Conservation (phyloP, 2,329 filamentous ascomycete species). For the Nigrograna mackinnonii region DNA sequence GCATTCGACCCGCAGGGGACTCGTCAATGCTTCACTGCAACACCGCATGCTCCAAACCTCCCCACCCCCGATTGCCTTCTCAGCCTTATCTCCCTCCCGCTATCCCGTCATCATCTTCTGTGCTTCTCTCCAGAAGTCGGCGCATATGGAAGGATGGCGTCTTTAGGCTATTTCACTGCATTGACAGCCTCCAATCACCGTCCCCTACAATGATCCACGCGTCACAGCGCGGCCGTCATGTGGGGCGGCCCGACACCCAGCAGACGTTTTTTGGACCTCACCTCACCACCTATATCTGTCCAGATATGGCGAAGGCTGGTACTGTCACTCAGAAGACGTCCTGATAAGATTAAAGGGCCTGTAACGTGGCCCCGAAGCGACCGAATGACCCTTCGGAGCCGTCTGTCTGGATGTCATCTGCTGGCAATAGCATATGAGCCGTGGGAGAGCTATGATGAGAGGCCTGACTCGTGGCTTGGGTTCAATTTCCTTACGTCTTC, state of each 20-base stretch:
- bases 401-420: slow-evolving; percentile 6
- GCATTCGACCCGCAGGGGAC: slow-evolving; percentile 25
- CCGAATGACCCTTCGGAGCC: slow-evolving; percentile 13
- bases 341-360: slow-evolving; percentile 37
- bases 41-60: slow-evolving; percentile 27
- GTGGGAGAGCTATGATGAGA: slow-evolving; percentile 25
- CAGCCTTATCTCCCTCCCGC: slow-evolving; percentile 5
- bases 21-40: slow-evolving; percentile 32
- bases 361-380: slow-evolving; percentile 16
- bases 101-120: slow-evolving; percentile 6
- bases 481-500: slow-evolving; percentile 35
- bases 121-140: slow-evolving; percentile 6
- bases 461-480: slow-evolving; percentile 37
- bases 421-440: slow-evolving; percentile 23
- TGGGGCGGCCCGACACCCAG: slow-evolving; percentile 19
- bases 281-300: slow-evolving; percentile 27
- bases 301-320: slow-evolving; percentile 7
- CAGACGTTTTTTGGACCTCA: slow-evolving; percentile 25
- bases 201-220: slow-evolving; percentile 19
- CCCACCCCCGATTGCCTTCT: slow-evolving; percentile 10
- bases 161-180: slow-evolving; percentile 28
- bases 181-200: slow-evolving; percentile 21
- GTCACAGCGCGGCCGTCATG: slow-evolving; percentile 20
- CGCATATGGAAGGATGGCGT: slow-evolving; percentile 8
- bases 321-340: slow-evolving; percentile 16